phyloP scores from a whole-genome alignment of 371 early-diverging fungal genomes.

The Haplosporangium sp. region DNA sequence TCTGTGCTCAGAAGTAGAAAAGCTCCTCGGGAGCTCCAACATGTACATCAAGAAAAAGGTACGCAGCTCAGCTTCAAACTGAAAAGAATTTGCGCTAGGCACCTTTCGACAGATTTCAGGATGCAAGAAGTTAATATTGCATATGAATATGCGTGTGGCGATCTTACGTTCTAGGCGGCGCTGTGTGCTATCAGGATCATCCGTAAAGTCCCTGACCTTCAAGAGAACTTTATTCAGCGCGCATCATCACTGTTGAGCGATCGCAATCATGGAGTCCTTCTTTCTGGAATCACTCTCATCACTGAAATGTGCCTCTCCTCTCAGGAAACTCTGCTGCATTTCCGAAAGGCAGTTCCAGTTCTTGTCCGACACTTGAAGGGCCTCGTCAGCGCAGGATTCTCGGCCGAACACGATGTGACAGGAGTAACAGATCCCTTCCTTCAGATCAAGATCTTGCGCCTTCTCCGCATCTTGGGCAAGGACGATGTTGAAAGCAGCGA shows the following conservation, averaged over 20 bases:
- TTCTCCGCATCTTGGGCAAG: constrained; percentile 90
- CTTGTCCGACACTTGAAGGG: constrained; percentile 91
- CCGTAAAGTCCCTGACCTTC: constrained; percentile 92
- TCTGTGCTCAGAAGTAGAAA: constrained; percentile 93
- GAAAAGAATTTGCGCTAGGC: too few species aligned
- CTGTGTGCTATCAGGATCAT: constrained; percentile 93
- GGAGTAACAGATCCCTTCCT: constrained; percentile 98
- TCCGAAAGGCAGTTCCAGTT: constrained; percentile 78
- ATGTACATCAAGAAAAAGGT: constrained; percentile 97
- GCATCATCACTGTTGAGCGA: constrained; percentile 86
- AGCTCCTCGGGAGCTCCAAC: constrained; percentile 89
- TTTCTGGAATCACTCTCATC: constrained; percentile 92
- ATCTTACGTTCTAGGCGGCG: constrained; percentile 74
- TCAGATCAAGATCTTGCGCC: constrained; percentile 93
- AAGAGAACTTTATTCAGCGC: constrained; percentile 84
- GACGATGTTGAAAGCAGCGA: constrained; percentile 91
- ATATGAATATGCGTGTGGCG: neutral
- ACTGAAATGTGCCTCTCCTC: constrained; percentile 88
- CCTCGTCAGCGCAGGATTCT: constrained; percentile 87
- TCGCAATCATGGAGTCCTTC: constrained; percentile 94
- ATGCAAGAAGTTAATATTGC: too few species aligned
- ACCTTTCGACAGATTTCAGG: too few species aligned
- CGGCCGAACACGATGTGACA: constrained; percentile 97
- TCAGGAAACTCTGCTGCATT: constrained; percentile 73
- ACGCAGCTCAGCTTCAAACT: neutral